Evolutionary conservation across 306 rosid species (phyloP).

Genomic region (Betula pendula): DNA sequence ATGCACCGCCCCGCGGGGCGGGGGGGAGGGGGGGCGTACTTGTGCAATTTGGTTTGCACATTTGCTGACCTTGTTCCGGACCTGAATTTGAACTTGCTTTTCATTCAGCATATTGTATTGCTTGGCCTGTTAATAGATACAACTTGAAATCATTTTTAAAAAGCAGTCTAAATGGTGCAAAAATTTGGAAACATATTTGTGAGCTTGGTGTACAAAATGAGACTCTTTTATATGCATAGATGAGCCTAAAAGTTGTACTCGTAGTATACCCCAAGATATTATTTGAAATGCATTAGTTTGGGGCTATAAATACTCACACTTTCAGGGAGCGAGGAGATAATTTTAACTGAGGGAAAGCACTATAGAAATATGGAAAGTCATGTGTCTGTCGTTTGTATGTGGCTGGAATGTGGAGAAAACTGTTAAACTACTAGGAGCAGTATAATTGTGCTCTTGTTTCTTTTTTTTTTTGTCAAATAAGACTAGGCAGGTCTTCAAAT

Average conservation of each 20-base stretch:
- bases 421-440: not conserved
- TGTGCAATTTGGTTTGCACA: not conserved
- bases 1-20: no score
- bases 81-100: not conserved
- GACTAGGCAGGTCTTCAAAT: not conserved
- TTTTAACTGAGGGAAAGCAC: not conserved
- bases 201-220: not conserved
- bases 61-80: not conserved
- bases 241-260: not conserved
- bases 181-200: not conserved
- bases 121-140: not conserved
- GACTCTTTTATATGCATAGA: not conserved
- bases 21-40: not conserved
- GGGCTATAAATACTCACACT: not conserved
- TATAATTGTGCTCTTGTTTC: not conserved
- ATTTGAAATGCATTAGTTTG: not conserved
- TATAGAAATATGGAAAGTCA: constrained; percentile 1
- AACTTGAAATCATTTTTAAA: not conserved
- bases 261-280: not conserved
- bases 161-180: not conserved
- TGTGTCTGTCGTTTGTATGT: not conserved
- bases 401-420: not conserved
- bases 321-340: not conserved
- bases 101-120: not conserved
- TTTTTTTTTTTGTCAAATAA: not conserved